Base-by-base conservation (phyloP, 129 eudicot genomes). In the Escallonia herrerae region DNA sequence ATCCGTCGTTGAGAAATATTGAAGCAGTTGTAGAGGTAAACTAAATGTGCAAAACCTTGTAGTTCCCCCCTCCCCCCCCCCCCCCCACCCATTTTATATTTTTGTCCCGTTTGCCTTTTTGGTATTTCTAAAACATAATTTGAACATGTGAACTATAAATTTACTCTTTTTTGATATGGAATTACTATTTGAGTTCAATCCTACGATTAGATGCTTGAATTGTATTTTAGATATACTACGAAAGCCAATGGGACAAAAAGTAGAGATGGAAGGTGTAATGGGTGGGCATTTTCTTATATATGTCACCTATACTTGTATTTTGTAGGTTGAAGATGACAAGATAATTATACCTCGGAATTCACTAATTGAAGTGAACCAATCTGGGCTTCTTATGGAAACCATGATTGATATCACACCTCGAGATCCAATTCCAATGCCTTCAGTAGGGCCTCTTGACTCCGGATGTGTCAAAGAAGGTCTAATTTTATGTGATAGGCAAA, bases 331-430 rank as follows among this genome's bases (percentile, higher is more conserved):
- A 69, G 95, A 91, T 79, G 97, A 91, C 58, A 91, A 83, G 66
- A 76, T 87, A 15, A 81, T 87, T 52, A 91, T 91, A 63, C 97
- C 97, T 5, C 74, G 79, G 43, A 91, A 91, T 68, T 85, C 97
- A 9, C 57, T 87, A 72, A 74, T 91, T 56, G 97, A 91, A 75
- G 97, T 91, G 66, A 91, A 91, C 67, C 97, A 91, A 65, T 91
- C 97, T 46, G 97, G 97, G 15, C 89, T 91, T 69, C 81, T 91
- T 43, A 91, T 87, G 97, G 97, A 91, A 72, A 91, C 96, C 48
- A 78, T 91, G 80, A 91, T 91, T 78, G 97, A 91, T 74, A 85
- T 91, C 56, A 91, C 97, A 10, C 97, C 97, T 11, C 67, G 82
- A 56, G 81, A 84, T 83, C 96, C 97, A 10, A 80, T 91, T 64